Conservation (phyloP, 768 basidiomycete species). For the Cubamyces lactineus region DNA sequence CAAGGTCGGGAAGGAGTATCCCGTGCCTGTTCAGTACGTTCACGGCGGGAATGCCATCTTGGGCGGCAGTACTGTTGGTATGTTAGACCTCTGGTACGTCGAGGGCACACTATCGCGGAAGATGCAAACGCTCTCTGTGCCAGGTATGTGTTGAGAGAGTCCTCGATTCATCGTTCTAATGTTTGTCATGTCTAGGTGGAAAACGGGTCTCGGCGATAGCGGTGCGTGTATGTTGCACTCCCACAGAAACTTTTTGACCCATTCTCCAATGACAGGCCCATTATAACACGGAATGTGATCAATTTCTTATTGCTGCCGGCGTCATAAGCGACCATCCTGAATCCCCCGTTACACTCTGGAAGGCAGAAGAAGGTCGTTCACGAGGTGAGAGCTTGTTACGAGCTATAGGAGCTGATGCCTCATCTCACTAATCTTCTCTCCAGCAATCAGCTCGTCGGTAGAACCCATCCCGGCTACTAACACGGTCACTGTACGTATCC, state of each 20-base stretch:
- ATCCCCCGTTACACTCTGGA: background rate
- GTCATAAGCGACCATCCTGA: background rate
- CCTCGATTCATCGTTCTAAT: too few relatives aligned
- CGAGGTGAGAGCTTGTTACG: too few relatives aligned
- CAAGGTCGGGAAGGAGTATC: background rate
- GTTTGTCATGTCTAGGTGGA: background rate
- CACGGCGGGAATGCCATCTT: background rate
- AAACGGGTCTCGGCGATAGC: background rate
- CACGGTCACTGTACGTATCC: too few relatives aligned
- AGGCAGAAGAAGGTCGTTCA: background rate
- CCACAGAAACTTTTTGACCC: too few relatives aligned
- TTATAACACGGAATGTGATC: background rate
- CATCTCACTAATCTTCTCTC: too few relatives aligned
- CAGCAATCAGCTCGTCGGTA: too few relatives aligned
- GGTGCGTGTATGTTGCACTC: background rate
- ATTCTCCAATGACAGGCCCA: background rate
- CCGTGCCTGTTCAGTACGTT: background rate
- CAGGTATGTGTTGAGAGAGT: too few relatives aligned
- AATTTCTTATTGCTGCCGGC: background rate
- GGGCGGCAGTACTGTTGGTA: background rate
- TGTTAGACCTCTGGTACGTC: background rate
- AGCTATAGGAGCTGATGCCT: too few relatives aligned
- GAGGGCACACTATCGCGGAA: background rate
- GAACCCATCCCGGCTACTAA: too few relatives aligned
- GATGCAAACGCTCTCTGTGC: background rate